Evolutionary conservation across 2,329 filamentous ascomycete species (phyloP), one percentile per base, ranked within the genome.

Genomic region (Dothistroma septosporum): DNA sequence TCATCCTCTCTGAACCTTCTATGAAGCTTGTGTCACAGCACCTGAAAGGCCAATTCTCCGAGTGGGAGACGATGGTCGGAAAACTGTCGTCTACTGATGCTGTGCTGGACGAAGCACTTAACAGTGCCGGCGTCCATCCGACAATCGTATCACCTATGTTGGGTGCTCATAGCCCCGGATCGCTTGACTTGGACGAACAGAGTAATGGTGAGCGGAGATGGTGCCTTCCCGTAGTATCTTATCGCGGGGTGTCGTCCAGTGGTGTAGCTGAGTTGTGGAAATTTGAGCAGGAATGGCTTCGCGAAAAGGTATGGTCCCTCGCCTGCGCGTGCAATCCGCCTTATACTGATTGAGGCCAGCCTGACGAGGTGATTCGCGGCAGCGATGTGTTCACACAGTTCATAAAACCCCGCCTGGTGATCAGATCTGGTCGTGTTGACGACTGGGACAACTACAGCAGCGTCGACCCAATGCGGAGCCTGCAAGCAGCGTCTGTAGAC

Each of bases 1-100:
- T 79, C 22, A 58, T 79, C n/a, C 63, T 79, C 6, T 79, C 78
- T 0, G 71, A 75, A 19, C 70, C 73, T 11, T 76, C 78, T 0
- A 61, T 79, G 44, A 37, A 73, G 28, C 24, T 54, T 6, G 63
- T 66, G 14, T 64, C 68, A n/a, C 54, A 65, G 10, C 76, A 79
- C 28, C 80, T 79, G 55, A 69, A 72, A 0, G 66, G 70, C 5
- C 75, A 79, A 55, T 68, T 79, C 4, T 67, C 75, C 11, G 59
- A 65, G 10, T 64, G 61, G 50, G 68, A 71, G 48, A 54, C 46
- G 2, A 63, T 65, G 22, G 68, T 67, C 6, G 64, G 66, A 19
- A 57, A 50, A 2, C 67, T 69, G 28, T 66, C 65, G 60, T 66
- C 66, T 7, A 69, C 69, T 1, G 69, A 69, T 60, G 66, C 63